Conservation (phyloP, 768 basidiomycete species). For the Panellus pusillus region DNA sequence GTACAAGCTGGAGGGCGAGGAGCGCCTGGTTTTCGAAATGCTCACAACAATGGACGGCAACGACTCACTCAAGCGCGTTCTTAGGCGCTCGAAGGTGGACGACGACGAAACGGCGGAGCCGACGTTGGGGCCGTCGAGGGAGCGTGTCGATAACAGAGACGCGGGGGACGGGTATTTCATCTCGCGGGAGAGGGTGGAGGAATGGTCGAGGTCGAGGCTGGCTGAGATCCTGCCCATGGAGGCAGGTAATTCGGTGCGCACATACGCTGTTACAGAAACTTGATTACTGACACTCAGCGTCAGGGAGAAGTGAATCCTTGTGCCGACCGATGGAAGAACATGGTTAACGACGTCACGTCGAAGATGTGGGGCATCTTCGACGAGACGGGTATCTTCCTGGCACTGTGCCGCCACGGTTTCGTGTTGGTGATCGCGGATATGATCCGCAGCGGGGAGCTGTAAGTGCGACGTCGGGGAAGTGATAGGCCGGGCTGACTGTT, state of each 20-base stretch:
- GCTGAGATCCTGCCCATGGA: too few species aligned
- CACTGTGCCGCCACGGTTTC: too few species aligned
- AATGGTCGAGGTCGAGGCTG: constrained; percentile 7
- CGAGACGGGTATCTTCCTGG: too few species aligned
- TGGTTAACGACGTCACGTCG: too few species aligned
- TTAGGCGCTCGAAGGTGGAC: not conserved
- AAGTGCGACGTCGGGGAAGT: constrained; percentile 23
- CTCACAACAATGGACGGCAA: too few species aligned
- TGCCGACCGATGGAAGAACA: constrained; percentile 28
- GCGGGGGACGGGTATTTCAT: constrained; percentile 4
- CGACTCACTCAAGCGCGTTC: constrained; percentile 32
- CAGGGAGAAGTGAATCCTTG: not conserved
- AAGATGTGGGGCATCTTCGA: too few species aligned
- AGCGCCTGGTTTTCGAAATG: constrained; percentile 23
- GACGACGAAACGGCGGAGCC: constrained; percentile 19
- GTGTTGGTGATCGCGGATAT: too few species aligned
- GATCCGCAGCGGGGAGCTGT: constrained; percentile 40
- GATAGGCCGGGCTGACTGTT: not conserved
- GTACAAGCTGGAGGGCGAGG: constrained; percentile 36
- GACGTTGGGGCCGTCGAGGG: constrained; percentile 21
- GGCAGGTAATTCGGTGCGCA: not conserved
- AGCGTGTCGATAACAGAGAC: too few species aligned
- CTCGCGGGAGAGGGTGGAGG: not conserved
- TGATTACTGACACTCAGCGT: too few species aligned
- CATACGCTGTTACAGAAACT: not conserved